Evolutionary conservation across 768 basidiomycete genomes (phyloP), one percentile per base, ranked within the genome.

Genomic region (Trametes sanguinea): DNA sequence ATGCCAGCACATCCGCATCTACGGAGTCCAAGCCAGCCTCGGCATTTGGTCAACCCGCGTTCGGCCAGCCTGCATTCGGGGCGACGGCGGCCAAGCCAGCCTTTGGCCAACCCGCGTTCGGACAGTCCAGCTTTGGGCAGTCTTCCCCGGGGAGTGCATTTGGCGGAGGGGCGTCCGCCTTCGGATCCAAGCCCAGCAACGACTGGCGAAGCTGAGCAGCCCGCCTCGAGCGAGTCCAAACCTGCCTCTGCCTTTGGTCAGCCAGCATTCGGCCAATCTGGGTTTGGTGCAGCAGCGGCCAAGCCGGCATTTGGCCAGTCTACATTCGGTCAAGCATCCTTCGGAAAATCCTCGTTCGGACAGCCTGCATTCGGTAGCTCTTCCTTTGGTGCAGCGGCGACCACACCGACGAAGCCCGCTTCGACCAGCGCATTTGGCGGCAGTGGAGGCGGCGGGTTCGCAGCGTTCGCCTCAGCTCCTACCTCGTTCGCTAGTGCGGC

Each of bases 101-200:
- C 10, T 64, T 61, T 22, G 63, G 60, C 8, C 54, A 69, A 47
- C 46, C 71, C n/a, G 57, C 53, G 22, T 65, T 68, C 47, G 69
- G 70, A 47, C 66, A 70, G 53, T 63, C 76, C n/a, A 67, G 65
- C 1, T 78, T 79, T 57, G 74, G 73, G 17, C 75, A 77, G 56
- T 45, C 70, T 6, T 56, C 67, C 11, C 69, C 72, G 42, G 67
- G 72, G 35, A 37, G 60, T 16, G 60, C 52, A 4, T 61, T 61
- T 7, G 46, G 60, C 6, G 44, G 60, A n/a, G 45, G 52, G 2
- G 39, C 46, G 35, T 62, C 61, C 27, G 59, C 52, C 4, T 60
- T 60, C 46, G 45, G 33, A 6, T 39, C 51, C 13, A 47, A 54
- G 37, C 51, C 55, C 6, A n/a, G 35, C 51, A 1, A 47, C 43